Percentiles rank a stretch among this genome's conserved stretches.
Evolutionary conservation across 805 yeast genomes (phyloP).

Genomic region (Schwanniomyces polymorphus): DNA sequence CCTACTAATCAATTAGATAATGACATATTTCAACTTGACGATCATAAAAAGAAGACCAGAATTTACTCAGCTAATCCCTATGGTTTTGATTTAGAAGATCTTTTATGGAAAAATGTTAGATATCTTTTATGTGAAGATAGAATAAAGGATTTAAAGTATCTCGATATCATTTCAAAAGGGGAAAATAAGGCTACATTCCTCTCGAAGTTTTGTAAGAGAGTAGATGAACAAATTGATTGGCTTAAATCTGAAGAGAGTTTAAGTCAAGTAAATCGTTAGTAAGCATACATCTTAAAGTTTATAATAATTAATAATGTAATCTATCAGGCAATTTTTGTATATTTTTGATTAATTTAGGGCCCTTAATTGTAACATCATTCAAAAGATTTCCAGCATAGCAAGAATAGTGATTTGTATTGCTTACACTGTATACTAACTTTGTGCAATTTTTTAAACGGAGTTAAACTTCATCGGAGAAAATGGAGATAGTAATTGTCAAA

Average conservation of each 20-base stretch:
- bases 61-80: background rate
- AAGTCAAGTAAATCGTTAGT: background rate
- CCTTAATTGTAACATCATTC: too few relatives aligned
- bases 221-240: background rate
- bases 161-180: background rate
- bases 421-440: too few relatives aligned
- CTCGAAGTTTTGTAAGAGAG: background rate
- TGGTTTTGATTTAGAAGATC: background rate
- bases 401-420: too few relatives aligned
- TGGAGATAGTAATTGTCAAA: background rate
- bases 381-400: too few relatives aligned
- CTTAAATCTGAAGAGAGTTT: background rate
- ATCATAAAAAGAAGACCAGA: background rate
- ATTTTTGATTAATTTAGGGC: too few relatives aligned
- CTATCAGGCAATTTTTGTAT: too few relatives aligned
- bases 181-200: background rate
- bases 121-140: background rate
- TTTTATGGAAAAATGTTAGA: background rate
- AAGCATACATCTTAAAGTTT: background rate
- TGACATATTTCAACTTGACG: background rate
- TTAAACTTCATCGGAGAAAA: too few relatives aligned
- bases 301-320: background rate
- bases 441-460: too few relatives aligned
- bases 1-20: background rate
- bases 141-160: background rate